Evolutionary conservation across 352 stramenopile genomes (phyloP).

Genomic region (Phytophthora chlamydospora): DNA sequence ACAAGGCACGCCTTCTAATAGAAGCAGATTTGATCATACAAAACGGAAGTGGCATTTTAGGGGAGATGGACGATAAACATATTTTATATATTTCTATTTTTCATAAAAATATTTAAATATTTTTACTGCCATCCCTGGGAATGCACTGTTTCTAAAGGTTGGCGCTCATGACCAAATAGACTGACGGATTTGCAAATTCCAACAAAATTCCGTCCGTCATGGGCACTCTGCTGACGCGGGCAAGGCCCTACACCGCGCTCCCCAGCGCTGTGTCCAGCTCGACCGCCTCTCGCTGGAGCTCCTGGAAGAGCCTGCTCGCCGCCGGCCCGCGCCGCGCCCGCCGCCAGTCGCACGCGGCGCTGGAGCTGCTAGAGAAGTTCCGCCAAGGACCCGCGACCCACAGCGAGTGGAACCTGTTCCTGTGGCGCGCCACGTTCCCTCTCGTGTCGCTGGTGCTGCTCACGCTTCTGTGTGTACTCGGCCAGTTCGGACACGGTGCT

Average conservation of each 20-base stretch:
- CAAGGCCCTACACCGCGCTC: constrained; percentile 6
- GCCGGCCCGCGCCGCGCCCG: constrained; percentile 24
- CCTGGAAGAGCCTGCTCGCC: constrained; percentile 26
- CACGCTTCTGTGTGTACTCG: constrained; percentile 63
- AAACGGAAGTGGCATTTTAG: no score
- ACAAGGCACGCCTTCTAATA: no score
- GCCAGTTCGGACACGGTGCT: constrained; percentile 63
- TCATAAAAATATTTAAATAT: no score
- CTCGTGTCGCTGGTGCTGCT: constrained; percentile 80
- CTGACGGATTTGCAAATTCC: no score
- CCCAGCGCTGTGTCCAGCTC: constrained; percentile 20
- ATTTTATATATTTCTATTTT: no score
- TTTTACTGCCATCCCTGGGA: no score
- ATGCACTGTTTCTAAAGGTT: no score
- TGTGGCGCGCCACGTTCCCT: constrained; percentile 85
- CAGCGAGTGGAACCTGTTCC: constrained; percentile 82
- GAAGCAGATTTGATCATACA: no score
- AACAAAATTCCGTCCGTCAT: no score
- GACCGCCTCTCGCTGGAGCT: constrained; percentile 1
- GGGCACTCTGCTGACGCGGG: constrained; percentile 14
- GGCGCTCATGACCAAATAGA: no score
- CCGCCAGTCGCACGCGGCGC: constrained; percentile 41
- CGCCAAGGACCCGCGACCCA: constrained; percentile 70
- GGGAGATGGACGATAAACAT: no score
- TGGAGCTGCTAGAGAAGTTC: constrained; percentile 80